A percentile compares a stretch with the other conserved stretches of the same genome.
These are phyloP conservation scores for Ustilago trichophora DNA, from an alignment of 1,284 basidiomycete species.

Conservation along the genomic window DNA sequence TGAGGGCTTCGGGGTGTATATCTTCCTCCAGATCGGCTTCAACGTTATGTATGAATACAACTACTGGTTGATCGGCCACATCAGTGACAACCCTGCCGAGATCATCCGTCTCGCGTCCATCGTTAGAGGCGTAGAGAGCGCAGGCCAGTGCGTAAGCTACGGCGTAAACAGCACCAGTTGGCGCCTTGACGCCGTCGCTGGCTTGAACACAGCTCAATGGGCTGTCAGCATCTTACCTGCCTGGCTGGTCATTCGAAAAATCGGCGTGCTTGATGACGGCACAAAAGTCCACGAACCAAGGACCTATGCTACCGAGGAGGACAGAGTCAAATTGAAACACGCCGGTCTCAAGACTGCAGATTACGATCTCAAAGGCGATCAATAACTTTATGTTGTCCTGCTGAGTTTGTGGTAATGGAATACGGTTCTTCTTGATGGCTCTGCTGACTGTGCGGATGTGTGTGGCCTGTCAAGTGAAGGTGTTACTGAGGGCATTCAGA, in stretches of 20 bases:
- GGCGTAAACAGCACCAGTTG: conserved; percentile 59
- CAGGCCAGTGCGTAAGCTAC: conserved; percentile 62
- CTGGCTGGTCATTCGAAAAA: conserved; percentile 58
- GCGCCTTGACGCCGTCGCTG: conserved; percentile 57
- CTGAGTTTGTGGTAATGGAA: too few relatives aligned
- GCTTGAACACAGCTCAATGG: conserved; percentile 61
- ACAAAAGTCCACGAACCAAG: conserved; percentile 46
- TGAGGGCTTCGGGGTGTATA: conserved; percentile 56
- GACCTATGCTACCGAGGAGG: conserved; percentile 46
- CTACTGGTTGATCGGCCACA: conserved; percentile 57
- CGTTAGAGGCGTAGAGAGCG: conserved; percentile 60
- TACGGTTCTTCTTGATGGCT: too few relatives aligned
- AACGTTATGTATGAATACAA: conserved; percentile 58
- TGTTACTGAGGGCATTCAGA: too few relatives aligned
- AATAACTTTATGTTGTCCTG: too few relatives aligned
- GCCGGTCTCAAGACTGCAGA: conserved; percentile 24
- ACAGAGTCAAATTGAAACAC: conserved; percentile 34
- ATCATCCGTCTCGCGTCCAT: conserved; percentile 60
- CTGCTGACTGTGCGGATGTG: too few relatives aligned
- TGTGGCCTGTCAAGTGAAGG: too few relatives aligned
- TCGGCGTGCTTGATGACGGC: conserved; percentile 52
- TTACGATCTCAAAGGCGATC: conserved; percentile 32
- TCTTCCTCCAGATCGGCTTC: conserved; percentile 61
- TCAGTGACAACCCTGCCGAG: conserved; percentile 50
- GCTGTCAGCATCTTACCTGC: conserved; percentile 51